Conservation (phyloP, 2,329 filamentous ascomycete genomes). For the Xylaria sp. region DNA sequence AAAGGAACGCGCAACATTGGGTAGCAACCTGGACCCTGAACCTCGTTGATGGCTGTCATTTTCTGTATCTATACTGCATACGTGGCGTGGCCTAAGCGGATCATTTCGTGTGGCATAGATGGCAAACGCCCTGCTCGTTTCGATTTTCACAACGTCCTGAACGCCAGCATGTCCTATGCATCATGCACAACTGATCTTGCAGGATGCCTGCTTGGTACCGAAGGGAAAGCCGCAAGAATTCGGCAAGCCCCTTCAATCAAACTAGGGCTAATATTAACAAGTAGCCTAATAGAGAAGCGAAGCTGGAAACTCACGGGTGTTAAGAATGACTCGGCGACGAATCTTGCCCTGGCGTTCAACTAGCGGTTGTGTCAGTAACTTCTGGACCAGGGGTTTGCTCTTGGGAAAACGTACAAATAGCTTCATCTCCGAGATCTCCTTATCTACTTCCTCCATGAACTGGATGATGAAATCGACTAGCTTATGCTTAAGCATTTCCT, state of each 20-base stretch:
- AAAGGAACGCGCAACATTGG: not conserved
- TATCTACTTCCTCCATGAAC: slow-evolving; percentile 99
- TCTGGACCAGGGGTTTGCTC: not conserved
- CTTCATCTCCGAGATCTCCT: slow-evolving; percentile 99
- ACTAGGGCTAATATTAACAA: slow-evolving; percentile 17
- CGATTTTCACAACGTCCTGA: slow-evolving; percentile 11
- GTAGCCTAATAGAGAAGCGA: not conserved
- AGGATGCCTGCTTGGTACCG: slow-evolving; percentile 3
- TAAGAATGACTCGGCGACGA: slow-evolving; percentile 97
- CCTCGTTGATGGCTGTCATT: slow-evolving; percentile 11
- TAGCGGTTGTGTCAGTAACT: slow-evolving; percentile 46
- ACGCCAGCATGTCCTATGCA: slow-evolving; percentile 7
- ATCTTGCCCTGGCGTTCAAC: slow-evolving; percentile 95
- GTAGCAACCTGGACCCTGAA: slow-evolving; percentile 3
- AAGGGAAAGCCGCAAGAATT: not conserved
- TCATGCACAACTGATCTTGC: slow-evolving; percentile 3
- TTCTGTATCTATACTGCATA: slow-evolving; percentile 9
- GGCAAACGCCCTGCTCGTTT: slow-evolving; percentile 8
- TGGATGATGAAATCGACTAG: slow-evolving; percentile 98
- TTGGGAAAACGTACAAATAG: slow-evolving; percentile 76
- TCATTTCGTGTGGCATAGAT: slow-evolving; percentile 1
- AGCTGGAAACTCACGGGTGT: slow-evolving; percentile 69
- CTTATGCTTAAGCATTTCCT: slow-evolving; percentile 99
- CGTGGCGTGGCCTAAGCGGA: slow-evolving; percentile 3
- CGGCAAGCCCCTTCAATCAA: slow-evolving; percentile 19